Percentiles rank a stretch among this genome's conserved stretches.
phyloP scores from a whole-genome alignment of 1,284 basidiomycete genomes.

The Prillingera fragicola region DNA sequence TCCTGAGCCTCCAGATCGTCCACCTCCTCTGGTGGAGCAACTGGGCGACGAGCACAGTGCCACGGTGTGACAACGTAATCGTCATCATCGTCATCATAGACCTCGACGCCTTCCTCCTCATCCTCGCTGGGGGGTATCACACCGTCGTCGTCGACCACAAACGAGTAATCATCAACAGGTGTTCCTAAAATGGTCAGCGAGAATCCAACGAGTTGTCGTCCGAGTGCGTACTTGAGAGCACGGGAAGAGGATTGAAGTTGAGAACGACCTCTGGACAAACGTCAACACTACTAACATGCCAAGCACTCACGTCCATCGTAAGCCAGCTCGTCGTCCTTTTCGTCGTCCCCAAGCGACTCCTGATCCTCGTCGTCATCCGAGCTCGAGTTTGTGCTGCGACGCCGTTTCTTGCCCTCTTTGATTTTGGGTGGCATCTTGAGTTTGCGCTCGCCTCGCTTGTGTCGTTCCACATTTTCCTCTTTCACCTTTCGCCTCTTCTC shows the following conservation, averaged over 20 bases:
- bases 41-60: conserved; percentile 6
- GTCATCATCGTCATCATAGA: conserved; percentile 3
- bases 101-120: conserved; percentile 26
- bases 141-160: conserved; percentile 4
- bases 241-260: conserved; percentile 27
- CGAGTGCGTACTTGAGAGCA: conserved; percentile 21
- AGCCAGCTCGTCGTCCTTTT: conserved; percentile 10
- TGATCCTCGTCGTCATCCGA: background rate
- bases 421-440: conserved; percentile 15
- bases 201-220: background rate
- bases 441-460: conserved; percentile 14
- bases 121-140: background rate
- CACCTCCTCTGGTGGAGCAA: background rate
- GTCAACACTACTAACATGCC: background rate
- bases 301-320: conserved; percentile 36
- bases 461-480: conserved; percentile 24
- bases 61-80: conserved; percentile 11
- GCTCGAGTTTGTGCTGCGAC: background rate
- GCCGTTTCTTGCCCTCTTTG: background rate
- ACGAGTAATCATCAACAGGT: background rate
- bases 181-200: background rate
- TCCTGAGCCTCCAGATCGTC: conserved; percentile 7
- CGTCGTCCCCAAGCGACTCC: background rate
- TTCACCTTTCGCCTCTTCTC: conserved; percentile 12
- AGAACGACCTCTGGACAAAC: conserved; percentile 22